Conservation (phyloP, 1,139 yeast genomes). For the Hansenula sp. region DNA sequence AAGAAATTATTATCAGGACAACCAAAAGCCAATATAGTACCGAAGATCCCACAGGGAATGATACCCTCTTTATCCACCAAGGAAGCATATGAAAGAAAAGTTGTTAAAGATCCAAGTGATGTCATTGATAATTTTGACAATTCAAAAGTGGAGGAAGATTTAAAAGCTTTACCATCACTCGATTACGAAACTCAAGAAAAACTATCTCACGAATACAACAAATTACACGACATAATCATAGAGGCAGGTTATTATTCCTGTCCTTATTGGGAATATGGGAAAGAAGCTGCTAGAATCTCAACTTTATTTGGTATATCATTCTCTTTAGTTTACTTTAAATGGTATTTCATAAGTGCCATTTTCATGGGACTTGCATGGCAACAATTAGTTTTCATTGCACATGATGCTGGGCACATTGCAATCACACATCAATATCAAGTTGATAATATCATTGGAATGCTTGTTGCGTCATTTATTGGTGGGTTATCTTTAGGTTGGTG, state of each 20-base stretch:
- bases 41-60: conserved; percentile 47
- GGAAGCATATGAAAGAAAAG: conserved; percentile 30
- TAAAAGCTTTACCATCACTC: conserved; percentile 53
- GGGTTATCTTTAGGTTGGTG: conserved; percentile 93
- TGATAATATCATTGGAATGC: conserved; percentile 73
- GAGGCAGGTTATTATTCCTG: conserved; percentile 65
- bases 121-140: conserved; percentile 58
- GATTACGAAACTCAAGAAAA: conserved; percentile 62
- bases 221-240: conserved; percentile 52
- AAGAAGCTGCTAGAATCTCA: conserved; percentile 60
- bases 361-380: conserved; percentile 82
- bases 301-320: conserved; percentile 48
- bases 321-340: conserved; percentile 41
- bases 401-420: conserved; percentile 85
- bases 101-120: conserved; percentile 50
- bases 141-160: conserved; percentile 46
- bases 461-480: conserved; percentile 77
- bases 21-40: conserved; percentile 34
- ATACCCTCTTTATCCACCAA: conserved; percentile 35
- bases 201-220: conserved; percentile 54
- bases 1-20: conserved; percentile 30
- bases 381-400: conserved; percentile 82
- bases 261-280: conserved; percentile 63
- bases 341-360: conserved; percentile 55
- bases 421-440: conserved; percentile 75